Conservation (phyloP, 202 grass and related monocot genomes). For the Schoenoplectus tabernaemontani region DNA sequence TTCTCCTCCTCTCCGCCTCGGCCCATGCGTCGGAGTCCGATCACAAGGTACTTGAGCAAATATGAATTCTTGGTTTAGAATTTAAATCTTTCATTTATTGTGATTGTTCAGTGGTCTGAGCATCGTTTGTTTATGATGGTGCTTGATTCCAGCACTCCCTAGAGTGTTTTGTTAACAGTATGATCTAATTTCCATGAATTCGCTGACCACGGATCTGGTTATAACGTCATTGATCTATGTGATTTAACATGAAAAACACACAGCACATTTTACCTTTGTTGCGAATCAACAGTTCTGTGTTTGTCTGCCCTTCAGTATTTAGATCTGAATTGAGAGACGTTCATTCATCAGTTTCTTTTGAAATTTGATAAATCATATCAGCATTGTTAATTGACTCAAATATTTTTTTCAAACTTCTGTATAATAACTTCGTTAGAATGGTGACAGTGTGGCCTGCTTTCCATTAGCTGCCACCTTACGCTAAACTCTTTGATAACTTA, state of each 20-base stretch:
- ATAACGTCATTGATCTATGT: neutral
- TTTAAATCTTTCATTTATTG: neutral
- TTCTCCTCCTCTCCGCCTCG: conserved; percentile 10
- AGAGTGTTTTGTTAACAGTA: neutral
- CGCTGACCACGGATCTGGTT: conserved; percentile 7
- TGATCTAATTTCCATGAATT: neutral
- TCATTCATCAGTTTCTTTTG: neutral
- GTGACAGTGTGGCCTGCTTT: neutral
- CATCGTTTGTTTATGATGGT: neutral
- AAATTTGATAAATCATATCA: neutral
- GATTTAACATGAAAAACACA: neutral
- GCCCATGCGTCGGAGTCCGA: conserved; percentile 65
- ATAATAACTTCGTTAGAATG: neutral
- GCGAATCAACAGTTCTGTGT: neutral
- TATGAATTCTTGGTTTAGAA: neutral
- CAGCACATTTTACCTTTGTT: neutral
- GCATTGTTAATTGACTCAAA: conserved; percentile 1
- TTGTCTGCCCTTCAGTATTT: neutral
- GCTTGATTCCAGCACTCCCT: neutral
- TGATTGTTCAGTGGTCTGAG: too few species aligned
- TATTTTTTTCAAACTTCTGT: neutral
- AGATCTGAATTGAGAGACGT: conserved; percentile 24
- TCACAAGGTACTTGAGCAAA: conserved; percentile 56
- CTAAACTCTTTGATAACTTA: neutral
- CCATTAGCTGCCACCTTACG: neutral